These are phyloP conservation scores for Mortierella hygrophila DNA, from an alignment of 192 early-diverging fungal species.

Conservation along the genomic window DNA sequence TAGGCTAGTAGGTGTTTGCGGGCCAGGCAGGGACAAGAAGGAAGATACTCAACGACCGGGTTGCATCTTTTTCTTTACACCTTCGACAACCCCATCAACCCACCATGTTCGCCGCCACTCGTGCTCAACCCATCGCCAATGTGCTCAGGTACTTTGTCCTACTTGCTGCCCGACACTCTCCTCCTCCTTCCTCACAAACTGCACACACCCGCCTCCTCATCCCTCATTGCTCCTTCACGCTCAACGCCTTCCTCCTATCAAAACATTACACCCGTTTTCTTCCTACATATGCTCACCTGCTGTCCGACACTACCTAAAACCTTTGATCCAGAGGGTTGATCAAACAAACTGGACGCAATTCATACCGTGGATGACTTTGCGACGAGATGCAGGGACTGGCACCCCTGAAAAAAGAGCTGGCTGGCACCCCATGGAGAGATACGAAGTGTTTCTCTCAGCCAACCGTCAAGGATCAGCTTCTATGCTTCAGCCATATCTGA, in stretches of 20 bases:
- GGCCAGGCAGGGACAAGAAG: constrained; percentile 3
- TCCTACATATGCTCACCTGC: not conserved
- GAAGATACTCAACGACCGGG: not conserved
- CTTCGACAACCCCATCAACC: constrained; percentile 1
- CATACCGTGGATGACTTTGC: not conserved
- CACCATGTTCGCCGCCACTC: constrained; percentile 52
- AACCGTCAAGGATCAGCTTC: not conserved
- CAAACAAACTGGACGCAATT: not conserved
- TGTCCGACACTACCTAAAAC: not conserved
- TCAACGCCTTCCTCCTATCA: not conserved
- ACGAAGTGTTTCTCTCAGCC: not conserved
- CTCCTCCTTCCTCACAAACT: not conserved
- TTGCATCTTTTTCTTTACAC: constrained; percentile 33
- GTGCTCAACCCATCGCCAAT: constrained; percentile 49
- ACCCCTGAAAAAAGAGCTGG: not conserved
- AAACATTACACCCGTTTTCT: not conserved
- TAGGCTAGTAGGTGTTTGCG: not conserved
- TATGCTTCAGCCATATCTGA: not conserved
- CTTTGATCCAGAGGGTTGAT: not conserved
- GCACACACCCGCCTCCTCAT: not conserved
- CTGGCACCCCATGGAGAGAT: not conserved
- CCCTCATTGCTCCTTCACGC: not conserved
- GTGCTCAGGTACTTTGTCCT: constrained; percentile 45
- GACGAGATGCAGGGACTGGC: not conserved
- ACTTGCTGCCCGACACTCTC: not conserved